Base-by-base conservation (phyloP, 192 early-diverging fungal genomes). In the Podochytrium sp. region DNA sequence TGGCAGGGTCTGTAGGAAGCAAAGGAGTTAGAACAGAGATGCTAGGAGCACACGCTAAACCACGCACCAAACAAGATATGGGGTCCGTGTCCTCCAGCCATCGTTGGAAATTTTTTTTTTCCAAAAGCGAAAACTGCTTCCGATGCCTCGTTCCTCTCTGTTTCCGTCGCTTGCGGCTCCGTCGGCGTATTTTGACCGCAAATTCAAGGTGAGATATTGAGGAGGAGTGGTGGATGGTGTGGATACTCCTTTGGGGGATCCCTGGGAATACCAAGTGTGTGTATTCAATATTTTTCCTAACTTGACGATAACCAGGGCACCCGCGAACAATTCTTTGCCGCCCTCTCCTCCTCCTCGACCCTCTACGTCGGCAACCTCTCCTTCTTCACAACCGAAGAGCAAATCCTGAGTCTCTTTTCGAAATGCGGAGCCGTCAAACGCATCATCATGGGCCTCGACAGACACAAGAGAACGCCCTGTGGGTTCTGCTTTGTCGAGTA, bases 401-500 rank as follows among this genome's bases (percentile, higher is more conserved):
- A 99, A 79, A 91, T 99, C 29, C 93, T 95, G 77, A 95, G 96
- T 77, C 81, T 99, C 20, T 99, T 99, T 78, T 91, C 94, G 20
- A 97, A 96, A 81, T 87, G 86, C 72, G 97, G 97, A n/a, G 95
- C 97, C 62, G 94, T 99, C 67, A 97, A 98, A 78, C 91, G 97
- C 61, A 96, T 99, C 69, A 99, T 99, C 75, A 99, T 99, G 97
- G 97, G 97, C 0, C 85, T 99, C 4, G 94, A 97, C 77, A 85
- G 92, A n/a, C 86, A 90, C 66, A 87, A 91, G 76, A 94, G 95
- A 78, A 99, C 96, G 10, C 97, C 96, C 3, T 99, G 97, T 72
- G 97, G 97, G 12, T 99, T 99, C 81, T 99, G 97, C 78, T 99
- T 99, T 89, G 97, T 99, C 60, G 97, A 99, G 92, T 97, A 95